A percentile compares a stretch with the other conserved stretches of the same genome.
phyloP scores from a whole-genome alignment of 2,329 filamentous ascomycete genomes.

The Cyclaneusma minus region DNA sequence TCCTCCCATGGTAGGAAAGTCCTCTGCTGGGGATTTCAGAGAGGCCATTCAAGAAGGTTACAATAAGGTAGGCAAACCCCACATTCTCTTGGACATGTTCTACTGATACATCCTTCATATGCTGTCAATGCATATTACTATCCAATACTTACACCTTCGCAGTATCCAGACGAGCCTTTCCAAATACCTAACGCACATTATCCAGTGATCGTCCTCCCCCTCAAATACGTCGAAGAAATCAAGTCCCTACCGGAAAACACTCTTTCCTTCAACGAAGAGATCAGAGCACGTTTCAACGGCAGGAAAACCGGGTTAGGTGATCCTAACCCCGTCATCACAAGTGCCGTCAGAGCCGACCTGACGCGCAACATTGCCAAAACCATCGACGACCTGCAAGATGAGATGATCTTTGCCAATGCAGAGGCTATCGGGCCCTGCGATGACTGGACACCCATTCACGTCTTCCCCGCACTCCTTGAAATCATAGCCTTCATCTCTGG shows the following conservation, averaged over 20 bases:
- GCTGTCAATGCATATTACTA: too few species aligned
- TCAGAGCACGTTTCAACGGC: slow-evolving; percentile 5
- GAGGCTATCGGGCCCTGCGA: slow-evolving; percentile 10
- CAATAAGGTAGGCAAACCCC: too few species aligned
- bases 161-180: slow-evolving; percentile 6
- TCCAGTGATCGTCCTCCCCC: slow-evolving; percentile 12
- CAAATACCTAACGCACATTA: slow-evolving; percentile 3
- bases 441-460: slow-evolving; percentile 18
- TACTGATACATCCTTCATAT: too few species aligned
- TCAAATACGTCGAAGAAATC: slow-evolving; percentile 9
- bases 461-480: slow-evolving; percentile 19
- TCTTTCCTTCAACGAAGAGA: slow-evolving; percentile 9
- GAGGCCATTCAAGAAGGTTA: too few species aligned
- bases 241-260: slow-evolving; percentile 11
- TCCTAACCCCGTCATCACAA: slow-evolving; percentile 3
- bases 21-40: too few species aligned
- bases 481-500: slow-evolving; percentile 26
- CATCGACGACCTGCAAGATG: slow-evolving; percentile 11
- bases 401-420: slow-evolving; percentile 9
- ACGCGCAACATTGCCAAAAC: slow-evolving; percentile 9
- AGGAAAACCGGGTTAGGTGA: slow-evolving; percentile 11
- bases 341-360: slow-evolving; percentile 11
- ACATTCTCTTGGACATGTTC: too few species aligned
- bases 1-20: too few species aligned
- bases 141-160: too few species aligned